Evolutionary conservation across 2,329 filamentous ascomycete species (phyloP).

Genomic region (Clarireedia paspali): DNA sequence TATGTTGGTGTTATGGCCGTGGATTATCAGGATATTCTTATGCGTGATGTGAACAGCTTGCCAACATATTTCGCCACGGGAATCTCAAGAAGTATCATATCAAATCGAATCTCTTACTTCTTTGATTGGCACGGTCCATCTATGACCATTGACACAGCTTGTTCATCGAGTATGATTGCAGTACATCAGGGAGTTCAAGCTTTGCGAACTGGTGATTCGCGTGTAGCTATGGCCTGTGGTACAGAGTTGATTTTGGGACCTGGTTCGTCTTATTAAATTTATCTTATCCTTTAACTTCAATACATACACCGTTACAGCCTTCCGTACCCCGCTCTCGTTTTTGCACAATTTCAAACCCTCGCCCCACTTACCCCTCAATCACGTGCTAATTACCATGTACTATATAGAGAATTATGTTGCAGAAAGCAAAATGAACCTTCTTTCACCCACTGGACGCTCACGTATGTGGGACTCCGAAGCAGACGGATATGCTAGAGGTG

Average conservation of each 20-base stretch:
- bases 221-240: constrained; percentile 34
- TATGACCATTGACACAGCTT: constrained; percentile 50
- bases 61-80: constrained; percentile 19
- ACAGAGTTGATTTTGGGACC: too few species aligned
- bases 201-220: constrained; percentile 37
- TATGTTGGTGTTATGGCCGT: constrained; percentile 39
- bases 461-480: constrained; percentile 48
- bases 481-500: constrained; percentile 57
- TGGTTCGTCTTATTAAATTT: too few species aligned
- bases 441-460: constrained; percentile 7
- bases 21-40: background rate
- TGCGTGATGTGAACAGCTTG: background rate
- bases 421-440: constrained; percentile 8
- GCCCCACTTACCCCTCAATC: too few species aligned
- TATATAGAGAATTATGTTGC: background rate
- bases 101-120: constrained; percentile 47
- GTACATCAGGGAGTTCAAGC: constrained; percentile 45
- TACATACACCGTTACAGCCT: too few species aligned
- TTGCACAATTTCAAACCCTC: too few species aligned
- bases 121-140: constrained; percentile 42
- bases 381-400: too few species aligned
- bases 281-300: too few species aligned
- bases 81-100: constrained; percentile 33
- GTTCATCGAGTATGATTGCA: constrained; percentile 46
- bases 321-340: too few species aligned